Evolutionary conservation across 768 basidiomycete species (phyloP), one percentile per base, ranked within the genome.

Genomic region (Leccinum incarnatum): DNA sequence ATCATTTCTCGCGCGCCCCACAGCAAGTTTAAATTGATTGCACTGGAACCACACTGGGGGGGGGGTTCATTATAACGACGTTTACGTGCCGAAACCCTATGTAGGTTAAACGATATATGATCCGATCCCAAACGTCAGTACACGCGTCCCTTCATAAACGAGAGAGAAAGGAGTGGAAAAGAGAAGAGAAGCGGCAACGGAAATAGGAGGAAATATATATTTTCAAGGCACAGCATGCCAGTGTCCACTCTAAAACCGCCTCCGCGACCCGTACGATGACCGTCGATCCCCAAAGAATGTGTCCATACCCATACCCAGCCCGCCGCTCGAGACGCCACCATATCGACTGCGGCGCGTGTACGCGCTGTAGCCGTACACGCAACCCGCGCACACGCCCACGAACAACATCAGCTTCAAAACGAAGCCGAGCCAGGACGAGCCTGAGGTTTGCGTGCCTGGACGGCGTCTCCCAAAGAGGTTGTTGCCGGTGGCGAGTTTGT

Each of bases 371-470:
- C 82, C 88, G 36, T 86, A 88, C 63, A 78, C 80, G 5, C 74
- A 81, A 0, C 86, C 88, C 3, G 72, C 81, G 51, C 82, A 79
- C 15, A 84, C 72, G 1, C 79, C 86, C 1, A 66, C 77, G 59
- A 89, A 78, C 25, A 88, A 66, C 65, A 83, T 55, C 40, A 88
- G 62, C 71, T 88, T 90, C 74, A 86, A 72, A 61, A 88, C 69
- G 61, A 83, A 78, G 46, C 54, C 63, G 53, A 66, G 55, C 73
- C 72, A 74, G 7, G 82, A 82, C 3, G 78, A 75, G 3, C 58
- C 29, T 14, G 27, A 73, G 3, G 72, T 30, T 40, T 69, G 60
- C 17, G 17, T 27, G 0, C 57, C 54, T n/a, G 57, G 54, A n/a
- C 42, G 66, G 9, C 60, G 62, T 14, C 60, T 25, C 19, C 62